Evolutionary conservation across 108 stramenopile genomes (phyloP), one percentile per base, ranked within the genome.

Genomic region (Bacterosira constricta): DNA sequence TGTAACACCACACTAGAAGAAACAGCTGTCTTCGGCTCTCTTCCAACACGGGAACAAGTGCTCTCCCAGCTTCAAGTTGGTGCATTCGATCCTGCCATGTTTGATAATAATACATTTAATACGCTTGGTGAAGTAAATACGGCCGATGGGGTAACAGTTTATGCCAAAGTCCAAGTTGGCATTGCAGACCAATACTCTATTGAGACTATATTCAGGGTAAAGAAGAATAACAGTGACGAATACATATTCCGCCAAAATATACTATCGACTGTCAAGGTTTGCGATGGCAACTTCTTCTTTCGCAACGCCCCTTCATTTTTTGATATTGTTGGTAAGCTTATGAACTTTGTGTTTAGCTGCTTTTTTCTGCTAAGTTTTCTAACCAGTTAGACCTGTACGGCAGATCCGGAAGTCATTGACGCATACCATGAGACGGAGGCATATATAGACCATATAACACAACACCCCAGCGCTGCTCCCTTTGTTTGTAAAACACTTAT

Each of bases 351-450:
- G n/a, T n/a, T n/a, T n/a, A n/a, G n/a, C n/a, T n/a, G n/a, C n/a
- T n/a, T n/a, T n/a, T n/a, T n/a, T n/a, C n/a, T n/a, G n/a, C n/a
- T n/a, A n/a, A n/a, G n/a, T n/a, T n/a, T n/a, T n/a, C n/a, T n/a
- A n/a, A n/a, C n/a, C n/a, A n/a, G n/a, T n/a, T n/a, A n/a, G n/a
- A n/a, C n/a, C n/a, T n/a, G n/a, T n/a, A n/a, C n/a, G n/a, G n/a
- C n/a, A n/a, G 58, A 73, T 10, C 62, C 76, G 6, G 55, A 75
- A 41, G 8, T 63, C 26, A 13, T 53, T 1, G 64, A 64, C 32
- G 82, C 85, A 25, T 23, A 60, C 12, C 53, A 77, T 15, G 82
- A 86, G 55, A 72, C 70, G n/a, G 84, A 87, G 29, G 84, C 84
- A 0, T 67, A 79, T 13, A 37, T 87, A 5, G 73, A 83, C 38